A percentile compares a stretch with the other conserved stretches of the same genome.
phyloP scores from a whole-genome alignment of 2,329 filamentous ascomycete species.

The Hymenoscyphus infarciens region DNA sequence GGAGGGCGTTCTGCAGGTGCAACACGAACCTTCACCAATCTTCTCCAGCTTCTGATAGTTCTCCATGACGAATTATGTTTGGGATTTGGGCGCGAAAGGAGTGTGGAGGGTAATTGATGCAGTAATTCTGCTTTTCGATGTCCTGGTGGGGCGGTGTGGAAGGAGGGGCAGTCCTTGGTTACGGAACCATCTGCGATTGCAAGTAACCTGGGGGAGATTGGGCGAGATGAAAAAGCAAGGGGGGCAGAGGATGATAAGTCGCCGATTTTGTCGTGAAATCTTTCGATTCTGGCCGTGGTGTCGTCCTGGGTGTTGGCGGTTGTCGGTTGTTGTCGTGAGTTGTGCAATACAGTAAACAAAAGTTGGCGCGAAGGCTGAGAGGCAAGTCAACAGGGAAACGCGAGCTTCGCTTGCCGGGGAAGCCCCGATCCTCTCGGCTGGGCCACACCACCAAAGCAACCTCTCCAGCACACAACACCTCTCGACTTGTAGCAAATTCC shows the following conservation, averaged over 20 bases:
- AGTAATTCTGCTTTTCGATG: conserved; percentile 29
- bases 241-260: conserved; percentile 10
- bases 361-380: conserved; percentile 10
- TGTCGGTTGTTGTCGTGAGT: conserved; percentile 14
- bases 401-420: conserved; percentile 1
- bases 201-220: conserved; percentile 23
- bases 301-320: conserved; percentile 14
- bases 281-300: conserved; percentile 10
- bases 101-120: conserved; percentile 30
- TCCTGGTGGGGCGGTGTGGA: conserved; percentile 34
- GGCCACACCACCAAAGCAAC: background rate
- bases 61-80: conserved; percentile 61
- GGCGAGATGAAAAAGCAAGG: conserved; percentile 2
- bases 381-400: conserved; percentile 10
- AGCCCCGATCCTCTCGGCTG: conserved; percentile 1
- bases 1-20: conserved; percentile 8
- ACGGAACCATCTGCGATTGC: conserved; percentile 12
- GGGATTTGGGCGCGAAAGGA: conserved; percentile 23
- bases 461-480: too few species aligned
- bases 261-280: conserved; percentile 14
- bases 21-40: conserved; percentile 78
- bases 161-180: conserved; percentile 31
- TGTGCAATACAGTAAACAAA: conserved; percentile 26
- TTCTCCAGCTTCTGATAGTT: conserved; percentile 97
- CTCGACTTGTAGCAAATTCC: too few species aligned